Evolutionary conservation across 306 rosid genomes (phyloP), one percentile per base, ranked within the genome.

Genomic region (Cicer judaicum): DNA sequence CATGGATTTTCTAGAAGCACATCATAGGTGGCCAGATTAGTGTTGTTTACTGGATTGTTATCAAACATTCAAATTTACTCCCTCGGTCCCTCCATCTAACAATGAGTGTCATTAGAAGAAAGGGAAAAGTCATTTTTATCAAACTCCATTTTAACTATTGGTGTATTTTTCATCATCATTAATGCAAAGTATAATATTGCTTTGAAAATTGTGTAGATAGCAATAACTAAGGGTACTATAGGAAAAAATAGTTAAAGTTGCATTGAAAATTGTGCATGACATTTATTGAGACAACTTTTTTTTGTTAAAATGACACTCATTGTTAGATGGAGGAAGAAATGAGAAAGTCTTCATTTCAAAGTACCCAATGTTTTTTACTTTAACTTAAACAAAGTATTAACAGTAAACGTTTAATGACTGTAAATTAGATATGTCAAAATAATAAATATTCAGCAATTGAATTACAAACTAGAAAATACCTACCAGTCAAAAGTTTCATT

Each of bases 361-460:
- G 7, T 50, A 52, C 60, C 10, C 14, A 12, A 52, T 63, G 21
- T 36, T 46, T 16, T 18, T n/a, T 14, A 15, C 36, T 63, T 70
- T 15, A 57, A 16, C 59, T 36, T 16, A 10, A 19, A 8, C 16
- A 41, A 47, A 36, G 67, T 18, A 12, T 7, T 16, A 40, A 66
- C 74, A 2, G 42, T 46, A 68, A 68, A 56, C 52, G 53, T 29
- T 56, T 44, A 67, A 57, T 10, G 19, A 40, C 40, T 16, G 40
- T 42, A 56, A 71, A 18, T 64, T 65, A 29, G 60, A 18, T 42
- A 64, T 42, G 69, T 44, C 68, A 13, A 79, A 53, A 43, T 40
- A 19, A 8, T 47, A 60, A 61, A 63, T 78, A 62, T 63, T 49
- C 10, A 8, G 64, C 11, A 19, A 59, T 38, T 5, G 29, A 53